Conservation (phyloP, 176 grass and related monocot species). For the Poa pratensis region DNA sequence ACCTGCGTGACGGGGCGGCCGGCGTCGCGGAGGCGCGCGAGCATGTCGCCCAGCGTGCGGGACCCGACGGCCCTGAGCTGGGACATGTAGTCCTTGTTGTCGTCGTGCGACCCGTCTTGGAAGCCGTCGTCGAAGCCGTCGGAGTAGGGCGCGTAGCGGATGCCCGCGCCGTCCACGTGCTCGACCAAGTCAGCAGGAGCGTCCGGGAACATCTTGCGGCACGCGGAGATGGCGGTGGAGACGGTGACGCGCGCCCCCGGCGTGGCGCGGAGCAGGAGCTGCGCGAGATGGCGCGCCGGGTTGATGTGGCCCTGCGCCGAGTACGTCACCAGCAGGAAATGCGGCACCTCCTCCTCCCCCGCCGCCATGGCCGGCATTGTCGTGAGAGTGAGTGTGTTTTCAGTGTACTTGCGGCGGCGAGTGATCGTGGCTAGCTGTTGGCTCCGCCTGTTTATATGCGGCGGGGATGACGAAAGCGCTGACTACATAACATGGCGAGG, state of each 20-base stretch:
- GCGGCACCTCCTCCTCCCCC: conserved; percentile 36
- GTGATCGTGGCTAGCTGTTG: too few relatives aligned
- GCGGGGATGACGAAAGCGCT: conserved; percentile 37
- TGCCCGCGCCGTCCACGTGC: conserved; percentile 36
- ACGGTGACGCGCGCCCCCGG: conserved; percentile 51
- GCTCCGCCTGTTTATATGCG: not conserved
- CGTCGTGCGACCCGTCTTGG: not conserved
- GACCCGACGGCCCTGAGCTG: conserved; percentile 23
- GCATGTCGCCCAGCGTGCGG: conserved; percentile 35
- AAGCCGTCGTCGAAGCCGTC: conserved; percentile 60
- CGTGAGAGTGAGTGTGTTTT: not conserved
- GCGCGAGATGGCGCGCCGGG: conserved; percentile 62
- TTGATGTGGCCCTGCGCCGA: conserved; percentile 75
- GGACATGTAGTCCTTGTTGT: conserved; percentile 27
- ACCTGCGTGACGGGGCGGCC: conserved; percentile 49
- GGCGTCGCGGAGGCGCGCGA: conserved; percentile 35
- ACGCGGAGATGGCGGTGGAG: conserved; percentile 55
- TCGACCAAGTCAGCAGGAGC: not conserved
- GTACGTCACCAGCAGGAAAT: conserved; percentile 63
- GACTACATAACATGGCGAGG: too few relatives aligned
- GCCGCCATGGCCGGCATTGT: conserved; percentile 36
- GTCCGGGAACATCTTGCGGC: conserved; percentile 56
- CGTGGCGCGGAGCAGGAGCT: conserved; percentile 35
- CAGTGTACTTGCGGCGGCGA: not conserved
- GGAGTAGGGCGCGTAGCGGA: conserved; percentile 59